Conservation (phyloP, 2,329 filamentous ascomycete genomes). For the Monosporascus sp. region DNA sequence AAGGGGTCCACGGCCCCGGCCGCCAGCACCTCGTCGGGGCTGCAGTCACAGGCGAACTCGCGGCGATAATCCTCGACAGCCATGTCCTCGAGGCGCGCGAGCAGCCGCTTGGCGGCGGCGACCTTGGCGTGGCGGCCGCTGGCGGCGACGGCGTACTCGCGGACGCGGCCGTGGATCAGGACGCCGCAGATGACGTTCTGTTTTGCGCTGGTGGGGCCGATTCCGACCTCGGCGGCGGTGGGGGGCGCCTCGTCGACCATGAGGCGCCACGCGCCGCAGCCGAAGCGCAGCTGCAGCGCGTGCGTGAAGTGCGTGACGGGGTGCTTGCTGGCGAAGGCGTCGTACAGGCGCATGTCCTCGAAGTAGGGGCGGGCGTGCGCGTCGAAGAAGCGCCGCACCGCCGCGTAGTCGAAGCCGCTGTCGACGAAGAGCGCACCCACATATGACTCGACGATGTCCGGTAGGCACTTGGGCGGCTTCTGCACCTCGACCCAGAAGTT, state of each 20-base stretch:
- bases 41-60: slow-evolving; percentile 61
- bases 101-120: slow-evolving; percentile 54
- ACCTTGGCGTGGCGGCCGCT: slow-evolving; percentile 71
- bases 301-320: slow-evolving; percentile 70
- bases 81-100: slow-evolving; percentile 42
- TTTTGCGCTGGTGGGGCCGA: slow-evolving; percentile 33
- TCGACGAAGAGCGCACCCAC: slow-evolving; percentile 91
- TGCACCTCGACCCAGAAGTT: slow-evolving; percentile 66
- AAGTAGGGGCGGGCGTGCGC: slow-evolving; percentile 72
- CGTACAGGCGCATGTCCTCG: slow-evolving; percentile 79
- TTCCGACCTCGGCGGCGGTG: slow-evolving; percentile 25
- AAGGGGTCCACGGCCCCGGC: slow-evolving; percentile 2
- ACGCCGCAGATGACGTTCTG: slow-evolving; percentile 62
- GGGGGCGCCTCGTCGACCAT: slow-evolving; percentile 42
- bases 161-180: slow-evolving; percentile 66
- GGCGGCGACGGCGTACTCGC: slow-evolving; percentile 56
- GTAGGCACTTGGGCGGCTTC: slow-evolving; percentile 67
- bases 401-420: slow-evolving; percentile 68
- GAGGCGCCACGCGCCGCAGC: slow-evolving; percentile 56
- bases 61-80: slow-evolving; percentile 52
- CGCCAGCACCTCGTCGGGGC: slow-evolving; percentile 7
- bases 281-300: slow-evolving; percentile 57
- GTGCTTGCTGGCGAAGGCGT: slow-evolving; percentile 80
- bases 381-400: slow-evolving; percentile 75
- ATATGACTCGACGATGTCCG: slow-evolving; percentile 85